phyloP scores from a whole-genome alignment of 495 filamentous ascomycete species.

The Margaritispora aquatica region DNA sequence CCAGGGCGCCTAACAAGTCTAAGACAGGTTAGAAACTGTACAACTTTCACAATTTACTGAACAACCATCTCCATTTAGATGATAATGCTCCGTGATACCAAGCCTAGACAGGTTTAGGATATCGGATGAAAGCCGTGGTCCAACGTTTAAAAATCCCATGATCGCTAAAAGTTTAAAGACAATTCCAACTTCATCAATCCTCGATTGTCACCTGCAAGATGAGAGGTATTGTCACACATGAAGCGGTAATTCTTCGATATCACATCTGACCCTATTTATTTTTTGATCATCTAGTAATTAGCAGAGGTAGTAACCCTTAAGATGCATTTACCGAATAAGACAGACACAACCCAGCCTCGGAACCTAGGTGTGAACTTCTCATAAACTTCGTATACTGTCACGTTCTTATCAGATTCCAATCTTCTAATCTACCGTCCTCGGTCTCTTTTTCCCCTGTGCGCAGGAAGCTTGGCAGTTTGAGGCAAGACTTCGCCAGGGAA shows the following conservation, averaged over 20 bases:
- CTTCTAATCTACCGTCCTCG: neutral
- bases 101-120: neutral
- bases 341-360: neutral
- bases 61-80: neutral
- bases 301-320: no score
- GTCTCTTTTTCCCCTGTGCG: neutral
- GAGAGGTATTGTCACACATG: neutral
- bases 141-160: neutral
- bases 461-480: slow-evolving; percentile 20
- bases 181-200: neutral
- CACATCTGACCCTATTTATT: neutral
- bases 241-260: neutral
- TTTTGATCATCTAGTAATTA: neutral
- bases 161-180: neutral
- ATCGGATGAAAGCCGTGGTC: neutral
- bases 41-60: neutral
- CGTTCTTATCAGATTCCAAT: slow-evolving; percentile 7
- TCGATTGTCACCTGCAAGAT: neutral
- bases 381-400: no score
- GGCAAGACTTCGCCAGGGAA: neutral
- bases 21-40: neutral
- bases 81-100: neutral
- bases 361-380: no score
- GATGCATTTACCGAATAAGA: neutral
- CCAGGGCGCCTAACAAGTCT: slow-evolving; percentile 22